phyloP scores from a whole-genome alignment of 352 stramenopile genomes.

The Phytophthora litchii region DNA sequence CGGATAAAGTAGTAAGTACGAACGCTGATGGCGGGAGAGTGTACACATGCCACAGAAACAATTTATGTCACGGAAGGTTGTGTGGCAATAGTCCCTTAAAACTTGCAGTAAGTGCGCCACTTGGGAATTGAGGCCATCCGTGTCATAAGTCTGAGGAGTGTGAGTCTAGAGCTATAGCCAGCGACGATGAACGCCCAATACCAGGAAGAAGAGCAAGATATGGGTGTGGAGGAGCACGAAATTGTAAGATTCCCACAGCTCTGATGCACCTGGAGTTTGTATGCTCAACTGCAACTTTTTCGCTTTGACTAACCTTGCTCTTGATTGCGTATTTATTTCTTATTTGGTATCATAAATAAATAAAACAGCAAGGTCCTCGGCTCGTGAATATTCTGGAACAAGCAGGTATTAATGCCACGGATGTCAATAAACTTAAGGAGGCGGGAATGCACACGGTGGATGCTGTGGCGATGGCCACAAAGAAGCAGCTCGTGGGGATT shows the following conservation, averaged over 20 bases:
- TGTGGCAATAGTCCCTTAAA: not conserved
- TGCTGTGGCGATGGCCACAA: constrained; percentile 97
- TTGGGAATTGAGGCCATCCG: constrained; percentile 5
- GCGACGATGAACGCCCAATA: constrained; percentile 39
- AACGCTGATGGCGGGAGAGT: constrained; percentile 32
- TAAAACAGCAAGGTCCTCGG: constrained; percentile 65
- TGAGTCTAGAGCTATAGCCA: not conserved
- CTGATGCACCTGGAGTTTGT: constrained; percentile 18
- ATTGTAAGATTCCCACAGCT: constrained; percentile 24
- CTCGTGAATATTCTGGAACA: constrained; percentile 94
- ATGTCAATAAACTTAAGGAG: constrained; percentile 99
- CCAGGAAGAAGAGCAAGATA: constrained; percentile 51
- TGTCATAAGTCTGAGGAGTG: not conserved
- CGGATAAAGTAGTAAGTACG: constrained; percentile 11
- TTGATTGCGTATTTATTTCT: constrained; percentile 15
- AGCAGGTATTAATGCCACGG: constrained; percentile 96
- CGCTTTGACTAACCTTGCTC: not conserved
- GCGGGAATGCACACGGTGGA: constrained; percentile 98
- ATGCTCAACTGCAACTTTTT: constrained; percentile 33
- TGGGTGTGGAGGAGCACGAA: constrained; percentile 49
- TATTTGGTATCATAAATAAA: constrained; percentile 5
- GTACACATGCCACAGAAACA: constrained; percentile 6
- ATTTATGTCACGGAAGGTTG: not conserved
- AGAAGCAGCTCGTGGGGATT: constrained; percentile 97
- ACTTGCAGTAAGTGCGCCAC: no score